phyloP scores from a whole-genome alignment of 345 rosid species.

The Populus ilicifolia region DNA sequence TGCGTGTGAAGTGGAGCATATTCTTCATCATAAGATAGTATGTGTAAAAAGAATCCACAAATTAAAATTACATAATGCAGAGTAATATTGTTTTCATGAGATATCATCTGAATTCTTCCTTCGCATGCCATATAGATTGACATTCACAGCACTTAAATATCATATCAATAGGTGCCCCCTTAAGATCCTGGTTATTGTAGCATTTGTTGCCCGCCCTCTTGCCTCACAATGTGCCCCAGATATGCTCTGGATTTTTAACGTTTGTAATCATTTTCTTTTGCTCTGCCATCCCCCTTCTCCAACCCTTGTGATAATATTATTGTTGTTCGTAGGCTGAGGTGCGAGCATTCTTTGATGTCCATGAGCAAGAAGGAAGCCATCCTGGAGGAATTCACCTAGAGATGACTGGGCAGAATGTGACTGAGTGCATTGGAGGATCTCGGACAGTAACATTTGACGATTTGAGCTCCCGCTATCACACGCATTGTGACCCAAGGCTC shows the following conservation, averaged over 20 bases:
- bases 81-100: no score
- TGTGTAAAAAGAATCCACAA: not conserved
- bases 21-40: not conserved
- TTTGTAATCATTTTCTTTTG: not conserved
- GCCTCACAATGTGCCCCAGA: not conserved
- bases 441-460: slow-evolving; percentile 24
- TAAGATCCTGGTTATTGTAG: not conserved
- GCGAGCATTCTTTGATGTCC: slow-evolving; percentile 30
- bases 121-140: not conserved
- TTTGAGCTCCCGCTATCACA: slow-evolving; percentile 29
- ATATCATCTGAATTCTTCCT: not conserved
- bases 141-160: not conserved
- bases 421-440: slow-evolving; percentile 31
- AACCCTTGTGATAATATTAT: not conserved
- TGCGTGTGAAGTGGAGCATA: not conserved
- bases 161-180: not conserved
- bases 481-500: slow-evolving; percentile 31
- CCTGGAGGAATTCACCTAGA: slow-evolving; percentile 29
- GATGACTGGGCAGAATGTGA: slow-evolving; percentile 32
- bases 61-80: not conserved
- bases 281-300: not conserved
- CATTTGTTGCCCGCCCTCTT: not conserved
- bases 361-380: slow-evolving; percentile 31
- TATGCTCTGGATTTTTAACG: not conserved
- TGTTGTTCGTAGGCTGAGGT: slow-evolving; percentile 23